Evolutionary conservation across 495 filamentous ascomycete species (phyloP), one percentile per base, ranked within the genome.

Genomic region (Penicillium fimorum): DNA sequence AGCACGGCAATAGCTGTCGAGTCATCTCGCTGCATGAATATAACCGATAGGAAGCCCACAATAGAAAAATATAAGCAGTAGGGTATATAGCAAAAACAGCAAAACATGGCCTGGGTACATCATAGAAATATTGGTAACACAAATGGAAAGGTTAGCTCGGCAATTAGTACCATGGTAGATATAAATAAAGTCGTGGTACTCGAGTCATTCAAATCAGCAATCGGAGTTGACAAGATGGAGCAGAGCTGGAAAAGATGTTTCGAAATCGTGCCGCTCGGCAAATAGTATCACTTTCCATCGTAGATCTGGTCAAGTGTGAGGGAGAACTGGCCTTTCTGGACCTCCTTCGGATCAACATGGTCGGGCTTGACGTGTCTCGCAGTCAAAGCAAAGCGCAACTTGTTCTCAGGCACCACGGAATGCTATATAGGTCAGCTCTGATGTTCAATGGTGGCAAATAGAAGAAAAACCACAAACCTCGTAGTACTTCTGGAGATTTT

Each of bases 401-500:
- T 78, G 0, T 83, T 83, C 1, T 67, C 47, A 0, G 85, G 82
- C 0, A 65, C 64, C 7, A 92, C 86, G 0, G 71, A 64, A 62
- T 92, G 89, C 87, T 90, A 59, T 30, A 47, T 45, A 1, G 15
- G 25, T 59, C 47, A 59, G 12, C 15, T n/a, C 8, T 27, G 24
- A 45, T 11, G 17, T 42, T 30, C 17, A 40, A 12, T 3, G 15
- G 6, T 5, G 9, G 1, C 3, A 25, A 33, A 32, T 15, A 5
- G 15, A 0, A 24, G 22, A 3, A 50, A 1, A 27, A 15, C 8
- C n/a, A 43, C 78, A 48, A 64, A 87, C 88, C 69, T 92, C 89
- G 56, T 85, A 93, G 30, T 80, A 77, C 58, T 81, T 80, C 63
- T 96, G 92, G 29, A 96, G 82, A 2, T 74, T 64, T 0, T 73